Evolutionary conservation across 352 stramenopile genomes (phyloP).

Genomic region (Phytophthora litchii): DNA sequence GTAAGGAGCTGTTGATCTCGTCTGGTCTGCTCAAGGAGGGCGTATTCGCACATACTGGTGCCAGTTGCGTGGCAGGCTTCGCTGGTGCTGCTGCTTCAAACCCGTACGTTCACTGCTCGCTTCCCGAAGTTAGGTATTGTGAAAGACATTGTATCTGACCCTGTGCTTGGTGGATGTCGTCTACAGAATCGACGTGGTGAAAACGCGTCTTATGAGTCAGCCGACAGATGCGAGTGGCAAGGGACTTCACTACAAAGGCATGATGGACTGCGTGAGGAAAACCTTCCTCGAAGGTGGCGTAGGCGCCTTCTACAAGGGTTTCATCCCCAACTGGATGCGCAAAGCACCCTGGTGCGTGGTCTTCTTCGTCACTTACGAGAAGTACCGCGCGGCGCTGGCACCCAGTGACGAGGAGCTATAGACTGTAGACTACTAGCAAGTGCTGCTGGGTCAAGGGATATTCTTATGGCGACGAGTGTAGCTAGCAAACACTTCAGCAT

Average conservation of each 20-base stretch:
- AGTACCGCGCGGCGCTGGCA: conserved; percentile 59
- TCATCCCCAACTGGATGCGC: conserved; percentile 88
- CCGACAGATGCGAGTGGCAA: conserved; percentile 59
- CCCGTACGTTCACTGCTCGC: conserved; percentile 46
- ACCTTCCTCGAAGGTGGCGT: conserved; percentile 73
- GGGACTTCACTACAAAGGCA: conserved; percentile 68
- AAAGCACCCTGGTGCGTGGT: conserved; percentile 88
- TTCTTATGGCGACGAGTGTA: conserved; percentile 1
- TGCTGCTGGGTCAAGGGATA: conserved; percentile 28
- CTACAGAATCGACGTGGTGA: conserved; percentile 81
- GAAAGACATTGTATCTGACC: conserved; percentile 8
- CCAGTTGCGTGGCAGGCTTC: conserved; percentile 80
- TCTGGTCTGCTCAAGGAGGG: conserved; percentile 67
- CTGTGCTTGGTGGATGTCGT: conserved; percentile 1
- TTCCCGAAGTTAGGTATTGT: background rate
- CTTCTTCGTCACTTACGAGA: conserved; percentile 90
- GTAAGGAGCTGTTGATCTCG: conserved; percentile 75
- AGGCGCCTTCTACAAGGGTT: conserved; percentile 85
- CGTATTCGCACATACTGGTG: conserved; percentile 72
- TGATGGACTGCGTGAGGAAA: conserved; percentile 72
- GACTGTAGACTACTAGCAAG: conserved; percentile 31
- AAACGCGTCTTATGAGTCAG: conserved; percentile 86
- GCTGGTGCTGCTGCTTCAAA: conserved; percentile 76
- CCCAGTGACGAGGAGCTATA: conserved; percentile 33
- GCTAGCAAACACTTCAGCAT: conserved; percentile 3